Evolutionary conservation across 2,329 filamentous ascomycete species (phyloP), one percentile per base, ranked within the genome.

Genomic region (Clonostachys sp.): DNA sequence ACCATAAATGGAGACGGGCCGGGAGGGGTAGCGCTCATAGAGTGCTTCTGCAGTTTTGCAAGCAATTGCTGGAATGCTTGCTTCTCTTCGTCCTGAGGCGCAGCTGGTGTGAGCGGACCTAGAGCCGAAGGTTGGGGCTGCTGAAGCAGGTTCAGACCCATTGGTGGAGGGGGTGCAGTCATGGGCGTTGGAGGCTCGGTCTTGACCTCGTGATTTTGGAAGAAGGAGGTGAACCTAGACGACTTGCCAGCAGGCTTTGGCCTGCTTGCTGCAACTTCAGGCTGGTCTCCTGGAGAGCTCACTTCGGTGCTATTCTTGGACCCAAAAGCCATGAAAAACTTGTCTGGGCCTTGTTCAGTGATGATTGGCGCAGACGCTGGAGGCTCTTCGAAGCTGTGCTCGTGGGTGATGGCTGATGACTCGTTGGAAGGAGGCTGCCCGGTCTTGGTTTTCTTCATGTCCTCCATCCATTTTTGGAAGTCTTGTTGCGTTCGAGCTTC

Each of bases 381-480:
- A 30, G 24, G 24, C 24, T 30, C 24, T 50, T 80, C 77, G 39
- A 61, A 51, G 14, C 61, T 58, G 18, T 66, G 56, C 33, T 67
- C 70, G 41, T 65, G 58, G 16, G 68, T 57, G 5, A 63, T 48
- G 35, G 58, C 51, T 13, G 57, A 50, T 6, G 66, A 57, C 48
- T 69, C 67, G 47, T 68, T 61, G 34, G 57, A 53, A 5, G 61
- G 51, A 43, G 62, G 45, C 8, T 56, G 59, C 41, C 59, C 63
- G 50, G 62, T 68, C 57, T 75, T 81, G 51, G 81, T 78, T 38
- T 83, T 84, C 65, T 88, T 92, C 90, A 95, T 95, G 53, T 78
- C 80, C 57, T 95, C 89, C 77, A 96, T 96, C 83, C 92, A 96
- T 55, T 89, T 89, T 68, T 95, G 86, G 65, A 96, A 95, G 55